phyloP scores from a whole-genome alignment of 352 stramenopile genomes.

The Pythium volutum region DNA sequence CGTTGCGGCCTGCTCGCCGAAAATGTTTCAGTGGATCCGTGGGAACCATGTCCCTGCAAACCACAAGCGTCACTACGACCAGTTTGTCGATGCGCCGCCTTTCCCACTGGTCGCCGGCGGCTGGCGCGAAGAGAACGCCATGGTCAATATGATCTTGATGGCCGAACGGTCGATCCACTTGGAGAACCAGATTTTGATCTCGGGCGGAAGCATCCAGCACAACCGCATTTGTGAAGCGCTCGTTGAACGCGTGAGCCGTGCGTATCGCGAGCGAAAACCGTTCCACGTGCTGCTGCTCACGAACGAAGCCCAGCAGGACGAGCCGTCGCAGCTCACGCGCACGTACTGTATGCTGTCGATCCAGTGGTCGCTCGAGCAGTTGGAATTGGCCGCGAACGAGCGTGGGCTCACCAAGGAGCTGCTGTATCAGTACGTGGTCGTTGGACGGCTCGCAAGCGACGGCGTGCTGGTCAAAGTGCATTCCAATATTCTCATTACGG shows the following conservation, averaged over 20 bases:
- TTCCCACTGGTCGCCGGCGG: constrained; percentile 72
- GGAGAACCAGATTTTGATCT: constrained; percentile 84
- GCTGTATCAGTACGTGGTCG: constrained; percentile 44
- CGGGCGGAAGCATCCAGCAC: constrained; percentile 61
- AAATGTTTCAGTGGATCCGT: constrained; percentile 63
- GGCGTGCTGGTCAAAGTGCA: constrained; percentile 70
- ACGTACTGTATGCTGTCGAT: constrained; percentile 76
- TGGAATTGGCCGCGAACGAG: constrained; percentile 48
- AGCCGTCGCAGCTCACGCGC: constrained; percentile 69
- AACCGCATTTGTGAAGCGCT: constrained; percentile 71
- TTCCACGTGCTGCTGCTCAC: constrained; percentile 72
- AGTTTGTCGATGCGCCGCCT: constrained; percentile 49
- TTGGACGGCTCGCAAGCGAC: constrained; percentile 43
- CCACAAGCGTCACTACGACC: constrained; percentile 52
- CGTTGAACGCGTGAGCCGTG: constrained; percentile 43
- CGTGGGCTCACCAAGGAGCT: constrained; percentile 38
- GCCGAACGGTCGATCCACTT: constrained; percentile 62
- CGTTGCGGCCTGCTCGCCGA: constrained; percentile 35
- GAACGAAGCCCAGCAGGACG: constrained; percentile 73
- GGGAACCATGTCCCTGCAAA: constrained; percentile 42
- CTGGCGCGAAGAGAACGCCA: constrained; percentile 76
- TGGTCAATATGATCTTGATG: constrained; percentile 79
- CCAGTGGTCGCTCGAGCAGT: constrained; percentile 74
- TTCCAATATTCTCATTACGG: constrained; percentile 77
- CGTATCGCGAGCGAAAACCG: constrained; percentile 27